Conservation (phyloP, 345 rosid species). For the Turnera subulata region DNA sequence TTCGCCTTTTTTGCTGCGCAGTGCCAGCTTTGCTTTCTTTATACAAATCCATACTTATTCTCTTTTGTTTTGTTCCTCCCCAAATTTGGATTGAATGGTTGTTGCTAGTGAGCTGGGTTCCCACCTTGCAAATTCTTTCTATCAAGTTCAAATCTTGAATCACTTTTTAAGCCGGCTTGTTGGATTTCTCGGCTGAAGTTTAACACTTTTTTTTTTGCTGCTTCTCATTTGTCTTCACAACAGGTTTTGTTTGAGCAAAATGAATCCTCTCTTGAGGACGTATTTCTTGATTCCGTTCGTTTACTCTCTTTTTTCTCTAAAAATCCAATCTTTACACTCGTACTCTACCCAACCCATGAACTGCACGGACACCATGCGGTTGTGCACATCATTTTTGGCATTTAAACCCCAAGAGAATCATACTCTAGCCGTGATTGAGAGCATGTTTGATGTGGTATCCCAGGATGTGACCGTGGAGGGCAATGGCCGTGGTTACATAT, state of each 20-base stretch:
- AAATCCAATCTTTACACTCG: constrained; percentile 22
- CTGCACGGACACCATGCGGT: constrained; percentile 75
- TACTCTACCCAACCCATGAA: constrained; percentile 56
- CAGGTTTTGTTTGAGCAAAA: constrained; percentile 2
- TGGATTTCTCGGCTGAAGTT: neutral
- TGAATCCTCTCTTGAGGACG: constrained; percentile 29
- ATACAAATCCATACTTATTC: constrained; percentile 1
- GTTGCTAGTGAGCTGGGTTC: neutral
- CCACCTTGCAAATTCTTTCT: neutral
- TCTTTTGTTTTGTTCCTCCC: neutral
- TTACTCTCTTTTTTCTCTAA: constrained; percentile 18
- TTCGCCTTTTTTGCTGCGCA: too few species aligned
- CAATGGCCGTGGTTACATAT: constrained; percentile 46
- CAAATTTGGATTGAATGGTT: neutral
- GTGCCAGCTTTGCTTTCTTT: neutral
- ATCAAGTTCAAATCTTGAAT: constrained; percentile 3
- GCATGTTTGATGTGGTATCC: constrained; percentile 87
- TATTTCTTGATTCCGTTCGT: constrained; percentile 23
- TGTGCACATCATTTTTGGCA: constrained; percentile 86
- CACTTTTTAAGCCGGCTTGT: neutral
- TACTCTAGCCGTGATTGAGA: constrained; percentile 58
- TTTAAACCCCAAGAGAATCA: constrained; percentile 60
- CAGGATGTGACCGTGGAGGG: constrained; percentile 51
- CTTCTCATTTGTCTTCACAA: neutral
- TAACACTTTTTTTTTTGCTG: neutral